phyloP scores from a whole-genome alignment of 495 filamentous ascomycete genomes.

The Rusavskia elegans region DNA sequence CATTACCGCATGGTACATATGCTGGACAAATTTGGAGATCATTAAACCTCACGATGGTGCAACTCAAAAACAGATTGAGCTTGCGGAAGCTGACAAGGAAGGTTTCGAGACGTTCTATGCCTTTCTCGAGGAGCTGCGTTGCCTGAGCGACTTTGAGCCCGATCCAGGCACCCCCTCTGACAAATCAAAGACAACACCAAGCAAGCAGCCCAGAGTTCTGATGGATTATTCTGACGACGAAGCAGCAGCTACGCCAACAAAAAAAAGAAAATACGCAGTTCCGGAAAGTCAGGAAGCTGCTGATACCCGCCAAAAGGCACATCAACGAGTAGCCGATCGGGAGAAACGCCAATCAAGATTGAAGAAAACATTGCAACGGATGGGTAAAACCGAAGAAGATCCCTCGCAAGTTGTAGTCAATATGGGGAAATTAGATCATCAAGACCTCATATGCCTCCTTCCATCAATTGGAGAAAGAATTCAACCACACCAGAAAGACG shows the following conservation, averaged over 20 bases:
- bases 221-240: constrained; percentile 7
- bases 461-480: constrained; percentile 29
- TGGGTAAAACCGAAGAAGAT: constrained; percentile 25
- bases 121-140: constrained; percentile 10
- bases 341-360: constrained; percentile 32
- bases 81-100: constrained; percentile 11
- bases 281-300: constrained; percentile 30
- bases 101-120: constrained; percentile 13
- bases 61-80: constrained; percentile 3
- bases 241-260: constrained; percentile 6
- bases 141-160: constrained; percentile 1
- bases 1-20: constrained; percentile 21
- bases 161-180: not conserved
- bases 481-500: constrained; percentile 44
- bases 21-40: constrained; percentile 21
- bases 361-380: constrained; percentile 23
- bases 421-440: constrained; percentile 42
- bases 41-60: constrained; percentile 12
- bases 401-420: constrained; percentile 46
- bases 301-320: constrained; percentile 28
- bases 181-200: not conserved
- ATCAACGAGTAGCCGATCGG: constrained; percentile 23
- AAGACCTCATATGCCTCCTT: constrained; percentile 37
- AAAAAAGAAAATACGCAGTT: constrained; percentile 31
- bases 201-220: not conserved